phyloP scores from a whole-genome alignment of 2,329 filamentous ascomycete genomes.

The Coleophoma crateriformis region DNA sequence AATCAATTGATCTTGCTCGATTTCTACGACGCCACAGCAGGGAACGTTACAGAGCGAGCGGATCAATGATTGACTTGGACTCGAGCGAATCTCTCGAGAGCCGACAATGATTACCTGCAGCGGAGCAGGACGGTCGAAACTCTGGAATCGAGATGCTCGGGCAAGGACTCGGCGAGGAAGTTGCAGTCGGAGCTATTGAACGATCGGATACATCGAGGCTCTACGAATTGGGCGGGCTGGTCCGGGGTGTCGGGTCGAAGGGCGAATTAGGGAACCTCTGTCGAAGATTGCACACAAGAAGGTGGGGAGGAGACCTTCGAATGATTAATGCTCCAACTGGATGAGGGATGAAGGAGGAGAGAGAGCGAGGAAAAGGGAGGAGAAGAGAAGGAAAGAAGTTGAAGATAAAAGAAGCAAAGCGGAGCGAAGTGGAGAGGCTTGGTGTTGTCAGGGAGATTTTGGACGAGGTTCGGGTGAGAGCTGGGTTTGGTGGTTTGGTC shows the following conservation, averaged over 20 bases:
- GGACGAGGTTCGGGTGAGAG: not conserved
- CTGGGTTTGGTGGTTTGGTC: not conserved
- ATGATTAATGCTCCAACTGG: conserved; percentile 10
- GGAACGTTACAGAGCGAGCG: conserved; percentile 5
- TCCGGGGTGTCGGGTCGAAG: conserved; percentile 5
- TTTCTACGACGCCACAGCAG: conserved; percentile 10
- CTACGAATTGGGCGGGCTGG: conserved; percentile 5
- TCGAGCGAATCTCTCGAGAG: conserved; percentile 2
- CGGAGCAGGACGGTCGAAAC: conserved; percentile 3
- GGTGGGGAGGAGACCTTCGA: conserved; percentile 19
- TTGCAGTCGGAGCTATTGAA: conserved; percentile 12
- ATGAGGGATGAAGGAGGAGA: conserved; percentile 6
- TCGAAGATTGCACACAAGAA: conserved; percentile 14
- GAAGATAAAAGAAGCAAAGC: conserved; percentile 2
- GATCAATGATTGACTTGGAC: conserved; percentile 9
- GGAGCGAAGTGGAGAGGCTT: conserved; percentile 2
- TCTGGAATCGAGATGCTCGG: not conserved
- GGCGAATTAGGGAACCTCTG: conserved; percentile 2
- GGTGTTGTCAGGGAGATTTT: conserved; percentile 20
- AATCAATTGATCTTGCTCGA: conserved; percentile 9
- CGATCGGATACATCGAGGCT: conserved; percentile 17
- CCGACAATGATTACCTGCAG: conserved; percentile 1
- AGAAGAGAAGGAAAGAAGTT: conserved; percentile 1
- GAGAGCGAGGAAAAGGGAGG: conserved; percentile 2
- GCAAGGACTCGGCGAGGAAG: conserved; percentile 1